phyloP scores from a whole-genome alignment of 805 yeast genomes.

The Tetrapisispora namnaoensis region DNA sequence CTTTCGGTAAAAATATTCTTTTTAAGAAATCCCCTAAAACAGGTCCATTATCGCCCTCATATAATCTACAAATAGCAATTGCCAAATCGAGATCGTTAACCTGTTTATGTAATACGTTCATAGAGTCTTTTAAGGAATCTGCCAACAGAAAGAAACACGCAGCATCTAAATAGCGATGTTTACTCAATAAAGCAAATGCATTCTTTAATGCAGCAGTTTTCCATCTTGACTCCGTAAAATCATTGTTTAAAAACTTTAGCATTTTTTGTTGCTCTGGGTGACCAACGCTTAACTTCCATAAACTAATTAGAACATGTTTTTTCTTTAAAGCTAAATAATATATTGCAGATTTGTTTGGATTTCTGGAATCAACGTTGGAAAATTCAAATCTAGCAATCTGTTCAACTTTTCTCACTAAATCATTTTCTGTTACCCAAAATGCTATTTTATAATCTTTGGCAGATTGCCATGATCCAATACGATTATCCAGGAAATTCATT shows the following conservation, averaged over 20 bases:
- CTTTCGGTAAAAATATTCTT: conserved; percentile 43
- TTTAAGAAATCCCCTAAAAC: conserved; percentile 42
- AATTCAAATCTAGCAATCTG: conserved; percentile 65
- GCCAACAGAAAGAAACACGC: conserved; percentile 83
- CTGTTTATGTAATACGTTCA: conserved; percentile 60
- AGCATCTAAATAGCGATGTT: conserved; percentile 79
- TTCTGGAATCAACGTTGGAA: conserved; percentile 41
- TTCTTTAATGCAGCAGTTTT: conserved; percentile 81
- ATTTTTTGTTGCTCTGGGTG: conserved; percentile 79
- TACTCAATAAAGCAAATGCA: conserved; percentile 82
- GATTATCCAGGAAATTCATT: conserved; percentile 33
- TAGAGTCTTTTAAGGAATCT: conserved; percentile 65
- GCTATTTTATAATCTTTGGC: conserved; percentile 54
- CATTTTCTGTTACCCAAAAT: conserved; percentile 53
- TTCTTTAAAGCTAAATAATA: conserved; percentile 71
- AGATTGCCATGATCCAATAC: conserved; percentile 46
- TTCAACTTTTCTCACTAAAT: conserved; percentile 49
- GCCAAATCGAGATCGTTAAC: conserved; percentile 65
- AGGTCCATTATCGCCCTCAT: conserved; percentile 53
- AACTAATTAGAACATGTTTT: conserved; percentile 63
- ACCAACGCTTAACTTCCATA: conserved; percentile 72
- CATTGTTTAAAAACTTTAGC: conserved; percentile 64
- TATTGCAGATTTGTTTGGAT: conserved; percentile 67
- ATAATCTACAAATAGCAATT: conserved; percentile 68
- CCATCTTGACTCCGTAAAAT: conserved; percentile 72